Evolutionary conservation across 441 rosid genomes (phyloP), one percentile per base, ranked within the genome.

Genomic region (Arabidopsis lyrata): DNA sequence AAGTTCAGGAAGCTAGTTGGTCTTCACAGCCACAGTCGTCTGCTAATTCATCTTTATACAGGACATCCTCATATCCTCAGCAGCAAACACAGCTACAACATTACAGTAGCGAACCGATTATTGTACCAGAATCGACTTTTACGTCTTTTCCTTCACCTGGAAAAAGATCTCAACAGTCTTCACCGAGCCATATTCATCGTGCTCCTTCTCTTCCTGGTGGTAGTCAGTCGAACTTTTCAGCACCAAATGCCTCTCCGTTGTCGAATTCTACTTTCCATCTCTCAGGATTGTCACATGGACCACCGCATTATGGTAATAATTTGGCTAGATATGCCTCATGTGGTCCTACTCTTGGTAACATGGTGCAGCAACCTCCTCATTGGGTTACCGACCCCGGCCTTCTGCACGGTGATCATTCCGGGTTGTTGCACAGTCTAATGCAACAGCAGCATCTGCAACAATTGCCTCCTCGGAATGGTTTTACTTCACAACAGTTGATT

Each of bases 41-140:
- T 16, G 77, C 88, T 71, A 93, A 88, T 66, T 72, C 89, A 45
- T 89, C 97, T 75, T 72, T 95, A 78, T 77, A 83, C 80, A 89
- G 97, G 83, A 84, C 99, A 18, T 90, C 97, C 16, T 90, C 99
- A 1, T 92, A 90, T 73, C 99, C 99, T 20, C 82, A 84, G 68
- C 82, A 88, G 82, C 97, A 80, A 72, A 82, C 77, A 4, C 92
- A 82, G 73, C 83, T 80, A n/a, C 93, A 83, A 13, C 93, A 89
- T 73, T 88, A 83, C 77, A 73, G 77, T n/a, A 89, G 87, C 47
- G 99, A 92, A 75, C 91, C 97, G 1, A 78, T 84, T 55, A 75
- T 81, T 72, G 76, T 84, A 35, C 90, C 91, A 0, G 86, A 95
- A 68, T 90, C 96, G 5, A 62, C 82, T 20, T 92, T 78, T 78